Conservation (phyloP, 2,329 filamentous ascomycete genomes). For the Alternaria arborescens region DNA sequence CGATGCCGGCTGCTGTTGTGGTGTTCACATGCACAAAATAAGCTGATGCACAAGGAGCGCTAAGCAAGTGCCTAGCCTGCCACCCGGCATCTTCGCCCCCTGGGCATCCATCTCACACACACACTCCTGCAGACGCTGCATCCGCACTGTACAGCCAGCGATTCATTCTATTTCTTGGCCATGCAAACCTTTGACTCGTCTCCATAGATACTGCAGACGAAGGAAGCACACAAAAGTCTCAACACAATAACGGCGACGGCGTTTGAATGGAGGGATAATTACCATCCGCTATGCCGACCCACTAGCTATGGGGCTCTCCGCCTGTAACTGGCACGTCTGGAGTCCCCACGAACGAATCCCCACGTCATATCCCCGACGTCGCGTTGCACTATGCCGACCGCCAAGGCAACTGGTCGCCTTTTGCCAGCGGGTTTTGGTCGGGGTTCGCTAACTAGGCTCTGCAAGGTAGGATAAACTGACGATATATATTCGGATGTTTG, state of each 20-base stretch:
- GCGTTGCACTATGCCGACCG: conserved; percentile 16
- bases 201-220: neutral
- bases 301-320: conserved; percentile 13
- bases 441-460: neutral
- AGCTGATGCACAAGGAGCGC: neutral
- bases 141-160: neutral
- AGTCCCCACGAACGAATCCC: conserved; percentile 27
- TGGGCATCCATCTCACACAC: neutral
- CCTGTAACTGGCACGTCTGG: conserved; percentile 11
- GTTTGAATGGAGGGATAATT: conserved; percentile 37
- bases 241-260: conserved; percentile 10
- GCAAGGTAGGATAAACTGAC: neutral
- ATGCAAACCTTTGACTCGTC: conserved; percentile 2
- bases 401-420: neutral
- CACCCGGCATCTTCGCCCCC: neutral
- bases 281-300: conserved; percentile 19
- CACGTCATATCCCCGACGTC: conserved; percentile 18
- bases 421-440: conserved; percentile 15
- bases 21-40: conserved; percentile 8
- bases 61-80: conserved; percentile 3
- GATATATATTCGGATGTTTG: conserved; percentile 10
- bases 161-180: neutral
- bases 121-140: neutral
- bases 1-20: neutral
- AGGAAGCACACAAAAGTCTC: neutral